Evolutionary conservation across 257 asterid species (phyloP), one percentile per base, ranked within the genome.

Genomic region (Henckelia pumila): DNA sequence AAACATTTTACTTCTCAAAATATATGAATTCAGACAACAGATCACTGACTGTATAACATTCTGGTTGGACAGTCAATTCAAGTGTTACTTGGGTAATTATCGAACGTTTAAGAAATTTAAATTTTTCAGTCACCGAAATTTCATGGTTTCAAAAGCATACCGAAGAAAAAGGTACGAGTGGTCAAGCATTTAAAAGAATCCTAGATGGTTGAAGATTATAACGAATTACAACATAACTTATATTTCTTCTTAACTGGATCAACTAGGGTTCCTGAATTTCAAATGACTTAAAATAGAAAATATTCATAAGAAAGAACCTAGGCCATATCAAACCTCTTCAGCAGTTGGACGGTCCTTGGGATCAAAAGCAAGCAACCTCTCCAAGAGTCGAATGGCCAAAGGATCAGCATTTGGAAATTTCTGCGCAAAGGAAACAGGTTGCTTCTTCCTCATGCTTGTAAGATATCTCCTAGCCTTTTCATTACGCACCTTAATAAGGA

Each of bases 311-410:
- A 22, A 24, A 37, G 58, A 66, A 26, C 13, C 26, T 13, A 77
- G 28, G 70, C 16, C 29, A 68, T 61, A 73, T 56, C 75, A 56
- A 70, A 90, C 95, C 96, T 91, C 88, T 81, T 80, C 92, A 70
- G 95, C 96, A 72, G 91, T 86, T 68, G 91, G 95, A 70, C 97
- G 86, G 71, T 88, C 95, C 82, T 91, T 91, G 19, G 96, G 95
- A 68, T 91, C 96, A 71, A 91, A 91, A 53, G 97, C 95, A 57
- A 91, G 88, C 61, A 91, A 68, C 68, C 82, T 86, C 81, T 86
- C 90, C 77, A 90, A 71, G n/a, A 88, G 83, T 63, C 82, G 80
- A 52, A 88, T 80, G 52, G 96, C 87, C 79, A 83, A 74, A 17
- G 96, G 95, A 80, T 91, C 96, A 8, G 85, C 89, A 80, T 85